Conservation (phyloP, 139 green algal species). For the Limnomonas spitsbergensis region DNA sequence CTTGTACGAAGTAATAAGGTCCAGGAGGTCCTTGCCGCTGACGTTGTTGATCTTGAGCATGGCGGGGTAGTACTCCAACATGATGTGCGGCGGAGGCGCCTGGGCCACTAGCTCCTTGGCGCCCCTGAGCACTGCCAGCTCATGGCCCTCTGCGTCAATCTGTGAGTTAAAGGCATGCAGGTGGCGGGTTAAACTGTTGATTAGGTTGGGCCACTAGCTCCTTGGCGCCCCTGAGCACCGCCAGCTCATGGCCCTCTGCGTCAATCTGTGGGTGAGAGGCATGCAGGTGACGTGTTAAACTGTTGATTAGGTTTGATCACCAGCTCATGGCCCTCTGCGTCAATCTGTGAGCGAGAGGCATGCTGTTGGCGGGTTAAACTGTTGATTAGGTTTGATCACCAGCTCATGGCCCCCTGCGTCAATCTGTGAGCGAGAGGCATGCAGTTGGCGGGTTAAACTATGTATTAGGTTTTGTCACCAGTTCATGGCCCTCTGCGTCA, state of each 20-base stretch:
- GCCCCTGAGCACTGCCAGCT: background rate
- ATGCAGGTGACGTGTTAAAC: no score
- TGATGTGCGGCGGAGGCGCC: background rate
- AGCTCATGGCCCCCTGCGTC: background rate
- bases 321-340: background rate
- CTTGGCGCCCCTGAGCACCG: background rate
- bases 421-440: background rate
- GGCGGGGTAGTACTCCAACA: background rate
- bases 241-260: background rate
- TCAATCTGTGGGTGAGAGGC: background rate
- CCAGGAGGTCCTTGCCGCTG: background rate
- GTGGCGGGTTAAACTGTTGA: no score
- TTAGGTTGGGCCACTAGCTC: background rate
- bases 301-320: no score
- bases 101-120: background rate
- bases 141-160: slow-evolving; percentile 2
- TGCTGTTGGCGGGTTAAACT: no score
- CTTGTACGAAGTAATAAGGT: background rate
- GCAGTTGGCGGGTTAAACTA: no score
- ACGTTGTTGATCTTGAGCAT: background rate
- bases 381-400: no score
- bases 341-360: background rate
- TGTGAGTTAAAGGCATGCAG: no score
- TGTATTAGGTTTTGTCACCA: background rate
- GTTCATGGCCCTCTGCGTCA: background rate